phyloP scores from a whole-genome alignment of 2,329 filamentous ascomycete genomes.

The Corniculantispora saksenae region DNA sequence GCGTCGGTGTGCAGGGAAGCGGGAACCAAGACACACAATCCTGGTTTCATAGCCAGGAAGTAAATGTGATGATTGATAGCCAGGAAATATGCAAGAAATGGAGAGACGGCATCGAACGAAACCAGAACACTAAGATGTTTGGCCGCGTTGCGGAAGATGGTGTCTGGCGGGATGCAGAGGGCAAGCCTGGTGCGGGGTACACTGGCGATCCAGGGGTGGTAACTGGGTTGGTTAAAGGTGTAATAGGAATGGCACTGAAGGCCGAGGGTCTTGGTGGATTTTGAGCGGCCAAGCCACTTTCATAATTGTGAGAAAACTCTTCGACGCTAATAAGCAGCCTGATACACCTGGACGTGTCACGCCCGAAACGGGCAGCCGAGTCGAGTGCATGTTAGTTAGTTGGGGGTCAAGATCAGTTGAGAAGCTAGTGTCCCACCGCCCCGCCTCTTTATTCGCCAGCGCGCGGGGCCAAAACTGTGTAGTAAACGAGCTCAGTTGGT shows the following conservation, averaged over 20 bases:
- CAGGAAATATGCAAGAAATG: slow-evolving; percentile 60
- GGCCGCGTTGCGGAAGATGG: slow-evolving; percentile 59
- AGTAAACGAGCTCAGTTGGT: too few relatives aligned
- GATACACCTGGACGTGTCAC: too few relatives aligned
- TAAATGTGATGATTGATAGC: slow-evolving; percentile 75
- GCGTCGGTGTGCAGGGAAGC: slow-evolving; percentile 70
- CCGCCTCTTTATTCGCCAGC: too few relatives aligned
- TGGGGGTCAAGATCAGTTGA: too few relatives aligned
- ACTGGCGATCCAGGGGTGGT: slow-evolving; percentile 21
- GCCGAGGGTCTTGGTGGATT: slow-evolving; percentile 13
- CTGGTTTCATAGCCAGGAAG: slow-evolving; percentile 77
- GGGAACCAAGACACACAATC: slow-evolving; percentile 81
- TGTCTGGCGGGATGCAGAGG: slow-evolving; percentile 59
- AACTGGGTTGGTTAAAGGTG: slow-evolving; percentile 20
- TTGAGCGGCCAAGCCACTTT: not conserved
- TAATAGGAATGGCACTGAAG: slow-evolving; percentile 22
- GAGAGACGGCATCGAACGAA: slow-evolving; percentile 61
- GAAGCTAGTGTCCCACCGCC: too few relatives aligned
- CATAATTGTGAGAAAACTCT: not conserved
- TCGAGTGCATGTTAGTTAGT: too few relatives aligned
- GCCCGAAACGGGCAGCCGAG: too few relatives aligned
- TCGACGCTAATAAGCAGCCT: too few relatives aligned
- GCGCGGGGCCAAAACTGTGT: too few relatives aligned
- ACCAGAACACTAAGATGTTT: slow-evolving; percentile 66
- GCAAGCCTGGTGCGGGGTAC: slow-evolving; percentile 30